Percentiles rank a stretch among this genome's conserved stretches.
Evolutionary conservation across 305 asterid species (phyloP).

Genomic region (Fraxinus velutina): DNA sequence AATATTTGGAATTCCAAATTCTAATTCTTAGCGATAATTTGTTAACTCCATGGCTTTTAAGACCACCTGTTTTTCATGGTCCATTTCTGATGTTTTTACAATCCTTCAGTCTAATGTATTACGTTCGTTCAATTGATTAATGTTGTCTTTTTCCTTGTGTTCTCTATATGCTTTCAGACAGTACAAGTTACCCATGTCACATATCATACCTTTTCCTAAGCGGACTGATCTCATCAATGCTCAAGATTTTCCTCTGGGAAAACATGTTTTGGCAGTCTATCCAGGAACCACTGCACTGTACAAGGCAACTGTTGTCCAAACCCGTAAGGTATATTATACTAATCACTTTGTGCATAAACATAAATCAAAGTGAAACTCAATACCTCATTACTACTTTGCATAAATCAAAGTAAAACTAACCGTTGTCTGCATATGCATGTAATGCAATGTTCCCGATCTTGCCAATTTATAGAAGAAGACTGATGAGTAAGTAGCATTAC

Average conservation of each 20-base stretch:
- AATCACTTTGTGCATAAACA: constrained; percentile 2
- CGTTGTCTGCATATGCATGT: constrained; percentile 25
- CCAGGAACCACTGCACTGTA: constrained; percentile 94
- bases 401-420: constrained; percentile 31
- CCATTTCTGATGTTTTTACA: neutral
- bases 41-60: neutral
- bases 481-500: constrained; percentile 67
- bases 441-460: constrained; percentile 23
- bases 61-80: neutral
- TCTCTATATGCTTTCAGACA: constrained; percentile 49
- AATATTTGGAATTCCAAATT: neutral
- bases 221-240: constrained; percentile 62
- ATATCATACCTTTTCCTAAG: constrained; percentile 85
- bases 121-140: neutral
- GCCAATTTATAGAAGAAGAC: constrained; percentile 58
- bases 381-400: neutral
- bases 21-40: neutral
- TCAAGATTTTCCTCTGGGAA: constrained; percentile 77
- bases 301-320: constrained; percentile 87
- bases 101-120: neutral
- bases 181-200: constrained; percentile 85
- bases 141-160: neutral
- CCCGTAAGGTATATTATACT: constrained; percentile 65
- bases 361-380: constrained; percentile 24
- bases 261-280: constrained; percentile 87